Conservation (phyloP, 2,329 filamentous ascomycete genomes). For the Ophiostoma australiae region DNA sequence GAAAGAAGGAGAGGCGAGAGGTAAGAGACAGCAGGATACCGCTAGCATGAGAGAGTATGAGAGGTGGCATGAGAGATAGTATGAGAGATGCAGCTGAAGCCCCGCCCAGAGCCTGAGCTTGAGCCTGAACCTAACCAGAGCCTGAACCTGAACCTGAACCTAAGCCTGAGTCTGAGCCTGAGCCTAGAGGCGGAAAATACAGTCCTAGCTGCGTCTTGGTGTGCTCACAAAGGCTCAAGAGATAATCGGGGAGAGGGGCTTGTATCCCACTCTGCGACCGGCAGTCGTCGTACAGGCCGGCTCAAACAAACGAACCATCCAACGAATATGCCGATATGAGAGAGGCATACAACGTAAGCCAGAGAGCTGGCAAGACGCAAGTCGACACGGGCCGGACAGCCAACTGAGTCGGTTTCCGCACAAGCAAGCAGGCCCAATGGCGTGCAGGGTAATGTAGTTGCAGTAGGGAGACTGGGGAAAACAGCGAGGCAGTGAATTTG, state of each 20-base stretch:
- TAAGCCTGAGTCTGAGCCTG: background rate
- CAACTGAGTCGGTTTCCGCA: background rate
- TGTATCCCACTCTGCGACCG: background rate
- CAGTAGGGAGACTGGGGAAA: background rate
- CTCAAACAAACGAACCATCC: background rate
- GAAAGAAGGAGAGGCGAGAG: background rate
- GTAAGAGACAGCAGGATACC: background rate
- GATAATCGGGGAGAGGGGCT: background rate
- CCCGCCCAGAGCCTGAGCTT: background rate
- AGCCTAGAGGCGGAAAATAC: background rate
- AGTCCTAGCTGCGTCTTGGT: background rate
- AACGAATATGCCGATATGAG: background rate
- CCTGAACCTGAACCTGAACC: background rate
- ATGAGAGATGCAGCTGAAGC: background rate
- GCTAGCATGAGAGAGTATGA: background rate
- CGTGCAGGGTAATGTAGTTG: background rate
- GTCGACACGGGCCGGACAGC: background rate
- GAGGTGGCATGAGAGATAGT: background rate
- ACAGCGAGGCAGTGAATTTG: background rate
- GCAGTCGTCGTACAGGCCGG: conserved; percentile 2
- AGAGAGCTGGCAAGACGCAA: background rate
- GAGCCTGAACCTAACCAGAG: too few relatives aligned
- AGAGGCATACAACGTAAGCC: background rate
- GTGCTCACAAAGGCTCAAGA: background rate
- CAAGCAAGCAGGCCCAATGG: background rate